Evolutionary conservation across 2,329 filamentous ascomycete species (phyloP), one percentile per base, ranked within the genome.

Genomic region (Sarocladium kiliense): DNA sequence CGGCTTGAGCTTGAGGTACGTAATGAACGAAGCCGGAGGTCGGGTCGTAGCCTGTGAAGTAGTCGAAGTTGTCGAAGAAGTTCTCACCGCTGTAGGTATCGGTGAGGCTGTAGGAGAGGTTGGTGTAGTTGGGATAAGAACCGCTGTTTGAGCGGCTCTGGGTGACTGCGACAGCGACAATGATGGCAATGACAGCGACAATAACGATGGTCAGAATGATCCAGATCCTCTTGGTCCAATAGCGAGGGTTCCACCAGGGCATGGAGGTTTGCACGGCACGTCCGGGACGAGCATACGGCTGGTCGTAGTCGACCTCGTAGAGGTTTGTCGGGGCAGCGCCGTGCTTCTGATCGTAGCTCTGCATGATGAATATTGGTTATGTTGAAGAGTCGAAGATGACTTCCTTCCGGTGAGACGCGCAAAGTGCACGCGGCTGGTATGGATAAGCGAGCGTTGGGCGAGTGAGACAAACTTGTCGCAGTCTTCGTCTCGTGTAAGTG

Each of bases 61-160:
- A 82, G 60, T 80, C 64, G 62, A 82, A 82, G 34, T 79, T 73
- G 60, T 81, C 77, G 63, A 82, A 82, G 62, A 82, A 82, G 14
- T 60, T 63, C 39, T 73, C 68, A 53, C 77, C 77, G 18, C 71
- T 73, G 60, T 80, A 81, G 53, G 75, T 75, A 54, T 82, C 78
- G 27, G 65, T 64, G 50, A 82, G 63, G 2, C 64, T 68, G 61
- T 82, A 82, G 23, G 71, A 72, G 34, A 82, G 61, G 53, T 65
- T 60, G 4, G 68, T 66, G 63, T 82, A 81, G 59, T 75, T 64
- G 11, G 79, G 79, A 58, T 82, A 81, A 9, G 66, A 65, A 56
- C 73, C 36, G 16, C 44, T 72, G 55, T 67, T 69, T 11, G 63
- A 62, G 36, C 69, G 64, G 3, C 72, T 68, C 19, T 79, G 74